These are phyloP conservation scores for Coemansia sp. DNA, from an alignment of 192 early-diverging fungal species.

Conservation along the genomic window DNA sequence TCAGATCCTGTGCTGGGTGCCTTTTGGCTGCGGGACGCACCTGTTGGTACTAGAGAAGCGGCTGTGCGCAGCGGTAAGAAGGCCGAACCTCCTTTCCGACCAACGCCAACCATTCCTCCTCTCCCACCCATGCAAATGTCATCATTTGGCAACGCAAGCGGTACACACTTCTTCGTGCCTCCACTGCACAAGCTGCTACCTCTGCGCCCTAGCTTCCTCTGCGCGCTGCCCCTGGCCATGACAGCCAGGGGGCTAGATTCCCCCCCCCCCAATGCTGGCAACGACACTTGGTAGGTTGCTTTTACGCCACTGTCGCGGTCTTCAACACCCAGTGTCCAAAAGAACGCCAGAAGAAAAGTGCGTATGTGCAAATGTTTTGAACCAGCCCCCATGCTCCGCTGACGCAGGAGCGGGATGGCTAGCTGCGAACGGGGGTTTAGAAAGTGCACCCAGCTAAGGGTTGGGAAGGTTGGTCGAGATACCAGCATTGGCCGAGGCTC, in stretches of 20 bases:
- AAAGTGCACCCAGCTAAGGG: constrained; percentile 7
- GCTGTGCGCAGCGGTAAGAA: constrained; percentile 1
- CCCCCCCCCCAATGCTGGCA: constrained; percentile 4
- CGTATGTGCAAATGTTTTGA: neutral
- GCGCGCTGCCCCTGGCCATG: neutral
- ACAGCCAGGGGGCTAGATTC: neutral
- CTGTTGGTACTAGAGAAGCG: neutral
- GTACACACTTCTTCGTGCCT: neutral
- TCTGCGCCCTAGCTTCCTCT: constrained; percentile 1
- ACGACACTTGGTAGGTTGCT: constrained; percentile 28
- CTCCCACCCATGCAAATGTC: neutral
- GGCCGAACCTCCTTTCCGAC: constrained; percentile 14
- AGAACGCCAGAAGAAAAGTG: constrained; percentile 49
- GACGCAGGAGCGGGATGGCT: constrained; percentile 6
- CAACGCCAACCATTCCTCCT: neutral
- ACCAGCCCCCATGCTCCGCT: constrained; percentile 6
- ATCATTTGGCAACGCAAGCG: neutral
- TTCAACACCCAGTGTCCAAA: constrained; percentile 17
- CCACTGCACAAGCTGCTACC: constrained; percentile 3
- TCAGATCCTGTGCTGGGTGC: constrained; percentile 9
- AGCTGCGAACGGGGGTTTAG: constrained; percentile 32
- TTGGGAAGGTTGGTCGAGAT: constrained; percentile 2
- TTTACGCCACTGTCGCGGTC: constrained; percentile 17
- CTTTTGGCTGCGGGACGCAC: neutral
- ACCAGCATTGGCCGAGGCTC: neutral